Evolutionary conservation across 2,329 filamentous ascomycete genomes (phyloP), one percentile per base, ranked within the genome.

Genomic region (Aspergillus eucalypticola): DNA sequence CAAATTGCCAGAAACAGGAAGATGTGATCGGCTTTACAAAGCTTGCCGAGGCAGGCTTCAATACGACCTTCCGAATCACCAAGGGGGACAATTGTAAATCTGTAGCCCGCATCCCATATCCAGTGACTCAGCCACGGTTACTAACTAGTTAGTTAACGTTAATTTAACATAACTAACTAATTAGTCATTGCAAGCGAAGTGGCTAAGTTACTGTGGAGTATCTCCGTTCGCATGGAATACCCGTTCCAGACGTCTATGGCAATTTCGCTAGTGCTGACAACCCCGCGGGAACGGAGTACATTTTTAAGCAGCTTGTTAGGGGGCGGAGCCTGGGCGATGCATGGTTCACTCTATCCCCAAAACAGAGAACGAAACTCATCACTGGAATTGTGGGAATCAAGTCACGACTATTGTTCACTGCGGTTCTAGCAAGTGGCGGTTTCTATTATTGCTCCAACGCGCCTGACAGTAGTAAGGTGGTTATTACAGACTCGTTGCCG

Each of bases 41-140:
- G 42, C 57, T 59, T 15, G 57, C 57, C 21, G 57, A 59, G 17
- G 57, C 46, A 44, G 51, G 57, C 1, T 59, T 59, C 35, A 59
- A 59, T 29, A 17, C n/a, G 42, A 35, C 23, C 27, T 54, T 54
- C 13, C 7, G 35, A 1, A 15, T 54, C 17, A 44, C 52, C 2
- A 54, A 32, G 38, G 21, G 23, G 8, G 38, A 44, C 8, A 15
- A 27, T 0, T 42, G 32, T 29, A 23, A 21, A 5, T 44, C 44
- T 13, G 8, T 46, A 29, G 52, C 52, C 21, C 39, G 39, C 23
- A 32, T 54, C 5, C n/a, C 39, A 10, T 54, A 32, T 21, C 39
- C 23, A 32, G 8, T 35, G 2, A 44, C 39, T n/a, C 23, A 54
- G 23, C 39, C 52, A 27, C 27, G 3, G 6, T 2, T 23, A 6